A percentile compares a stretch with the other conserved stretches of the same genome.
Conservation (phyloP, 1,284 basidiomycete species). For the Laetiporus sulphureus region DNA sequence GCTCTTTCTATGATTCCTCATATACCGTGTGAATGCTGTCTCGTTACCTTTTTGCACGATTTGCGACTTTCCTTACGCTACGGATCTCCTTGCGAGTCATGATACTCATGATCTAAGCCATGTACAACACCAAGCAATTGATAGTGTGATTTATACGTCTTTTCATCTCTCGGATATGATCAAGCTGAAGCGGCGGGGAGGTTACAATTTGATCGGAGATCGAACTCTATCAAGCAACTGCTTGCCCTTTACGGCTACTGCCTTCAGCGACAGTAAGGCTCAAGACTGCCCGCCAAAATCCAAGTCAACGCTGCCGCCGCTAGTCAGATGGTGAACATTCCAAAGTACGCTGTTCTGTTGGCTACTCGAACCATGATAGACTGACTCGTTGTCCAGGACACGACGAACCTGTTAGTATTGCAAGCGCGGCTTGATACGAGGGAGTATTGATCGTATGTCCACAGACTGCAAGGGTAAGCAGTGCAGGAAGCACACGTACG, state of each 20-base stretch:
- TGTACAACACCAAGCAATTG: no score
- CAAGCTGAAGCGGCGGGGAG: no score
- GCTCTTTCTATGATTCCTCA: no score
- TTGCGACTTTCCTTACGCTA: no score
- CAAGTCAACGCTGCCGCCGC: constrained; percentile 25
- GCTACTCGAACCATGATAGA: constrained; percentile 16
- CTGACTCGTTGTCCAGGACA: constrained; percentile 45
- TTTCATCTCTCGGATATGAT: no score
- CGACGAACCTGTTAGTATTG: constrained; percentile 74
- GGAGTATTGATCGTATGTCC: constrained; percentile 14
- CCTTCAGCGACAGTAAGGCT: constrained; percentile 13
- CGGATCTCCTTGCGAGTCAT: no score
- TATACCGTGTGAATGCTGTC: no score
- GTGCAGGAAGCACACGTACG: constrained; percentile 98
- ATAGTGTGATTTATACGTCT: no score
- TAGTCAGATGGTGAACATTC: constrained; percentile 83
- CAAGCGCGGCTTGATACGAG: constrained; percentile 1
- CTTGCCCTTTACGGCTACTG: constrained; percentile 19
- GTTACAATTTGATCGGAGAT: constrained; percentile 20
- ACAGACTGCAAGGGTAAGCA: constrained; percentile 96
- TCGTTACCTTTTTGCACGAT: no score
- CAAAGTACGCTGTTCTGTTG: constrained; percentile 55
- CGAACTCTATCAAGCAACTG: constrained; percentile 23
- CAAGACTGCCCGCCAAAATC: constrained; percentile 18
- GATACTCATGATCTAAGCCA: no score